Percentiles rank a stretch among this genome's conserved stretches.
These are phyloP conservation scores for Camellia granthamiana DNA, from an alignment of 148 eudicot species.

Conservation along the genomic window DNA sequence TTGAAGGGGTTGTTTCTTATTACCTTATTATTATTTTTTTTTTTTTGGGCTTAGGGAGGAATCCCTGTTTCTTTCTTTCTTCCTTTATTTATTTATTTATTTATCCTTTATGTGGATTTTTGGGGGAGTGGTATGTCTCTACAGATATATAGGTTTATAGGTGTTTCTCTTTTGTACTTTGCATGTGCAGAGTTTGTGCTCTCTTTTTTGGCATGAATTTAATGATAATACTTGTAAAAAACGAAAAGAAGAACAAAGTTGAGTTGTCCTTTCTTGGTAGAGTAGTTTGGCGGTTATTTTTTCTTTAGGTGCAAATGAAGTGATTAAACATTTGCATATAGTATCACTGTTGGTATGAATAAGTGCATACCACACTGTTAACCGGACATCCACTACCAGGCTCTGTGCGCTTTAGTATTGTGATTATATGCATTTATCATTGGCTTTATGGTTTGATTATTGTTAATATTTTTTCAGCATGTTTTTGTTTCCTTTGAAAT, in stretches of 20 bases:
- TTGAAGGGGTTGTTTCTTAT: not conserved
- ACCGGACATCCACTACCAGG: not conserved
- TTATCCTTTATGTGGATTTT: not conserved
- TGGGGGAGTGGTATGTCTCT: not conserved
- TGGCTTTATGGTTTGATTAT: not conserved
- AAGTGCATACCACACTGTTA: not conserved
- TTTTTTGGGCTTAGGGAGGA: not conserved
- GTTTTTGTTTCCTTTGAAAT: conserved; percentile 5
- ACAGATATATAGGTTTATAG: not conserved
- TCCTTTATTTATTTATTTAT: not conserved
- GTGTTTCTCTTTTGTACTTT: not conserved
- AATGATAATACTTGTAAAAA: not conserved
- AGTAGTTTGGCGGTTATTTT: not conserved
- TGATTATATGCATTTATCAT: too few species aligned
- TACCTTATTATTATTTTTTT: not conserved
- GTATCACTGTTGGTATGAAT: not conserved
- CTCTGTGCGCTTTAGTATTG: not conserved
- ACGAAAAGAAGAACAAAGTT: not conserved
- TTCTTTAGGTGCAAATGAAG: not conserved
- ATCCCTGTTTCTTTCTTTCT: too few species aligned
- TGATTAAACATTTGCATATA: not conserved
- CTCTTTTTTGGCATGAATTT: not conserved
- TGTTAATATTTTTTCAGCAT: not conserved
- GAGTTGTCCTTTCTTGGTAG: not conserved
- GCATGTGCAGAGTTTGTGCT: not conserved